phyloP scores from a whole-genome alignment of 257 asterid species.

The Pogostemon cablin region DNA sequence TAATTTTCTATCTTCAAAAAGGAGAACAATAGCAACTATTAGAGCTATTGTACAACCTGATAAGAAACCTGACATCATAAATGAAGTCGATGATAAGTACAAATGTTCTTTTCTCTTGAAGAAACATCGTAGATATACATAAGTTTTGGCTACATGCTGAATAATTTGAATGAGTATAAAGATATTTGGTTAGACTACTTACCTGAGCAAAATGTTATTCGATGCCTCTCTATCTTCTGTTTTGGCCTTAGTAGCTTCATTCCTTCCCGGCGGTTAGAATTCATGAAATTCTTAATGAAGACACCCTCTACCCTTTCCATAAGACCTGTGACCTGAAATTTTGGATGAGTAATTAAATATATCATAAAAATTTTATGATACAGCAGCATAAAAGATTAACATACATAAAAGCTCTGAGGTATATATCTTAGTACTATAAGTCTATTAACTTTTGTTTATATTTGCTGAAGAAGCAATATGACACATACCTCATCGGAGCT shows the following conservation, averaged over 20 bases:
- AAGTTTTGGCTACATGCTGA: constrained; percentile 17
- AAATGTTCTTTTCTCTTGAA: constrained; percentile 9
- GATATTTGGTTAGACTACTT: constrained; percentile 16
- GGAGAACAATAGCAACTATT: constrained; percentile 59
- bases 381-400: constrained; percentile 8
- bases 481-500: constrained; percentile 61
- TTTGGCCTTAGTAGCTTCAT: constrained; percentile 83
- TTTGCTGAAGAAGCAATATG: constrained; percentile 15
- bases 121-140: constrained; percentile 17
- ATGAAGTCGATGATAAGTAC: constrained; percentile 24
- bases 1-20: constrained; percentile 55
- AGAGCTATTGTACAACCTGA: constrained; percentile 75
- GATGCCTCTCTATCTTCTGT: constrained; percentile 63
- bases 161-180: neutral
- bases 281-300: constrained; percentile 61
- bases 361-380: constrained; percentile 2
- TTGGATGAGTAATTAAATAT: constrained; percentile 9
- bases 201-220: constrained; percentile 71
- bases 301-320: constrained; percentile 65
- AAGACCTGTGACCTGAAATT: constrained; percentile 58
- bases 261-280: constrained; percentile 66
- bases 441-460: neutral
- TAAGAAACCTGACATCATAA: constrained; percentile 63
- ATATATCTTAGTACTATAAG: neutral
- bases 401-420: neutral